Evolutionary conservation across 805 yeast genomes (phyloP).

Genomic region (Sungouiozyma ichnusensis): DNA sequence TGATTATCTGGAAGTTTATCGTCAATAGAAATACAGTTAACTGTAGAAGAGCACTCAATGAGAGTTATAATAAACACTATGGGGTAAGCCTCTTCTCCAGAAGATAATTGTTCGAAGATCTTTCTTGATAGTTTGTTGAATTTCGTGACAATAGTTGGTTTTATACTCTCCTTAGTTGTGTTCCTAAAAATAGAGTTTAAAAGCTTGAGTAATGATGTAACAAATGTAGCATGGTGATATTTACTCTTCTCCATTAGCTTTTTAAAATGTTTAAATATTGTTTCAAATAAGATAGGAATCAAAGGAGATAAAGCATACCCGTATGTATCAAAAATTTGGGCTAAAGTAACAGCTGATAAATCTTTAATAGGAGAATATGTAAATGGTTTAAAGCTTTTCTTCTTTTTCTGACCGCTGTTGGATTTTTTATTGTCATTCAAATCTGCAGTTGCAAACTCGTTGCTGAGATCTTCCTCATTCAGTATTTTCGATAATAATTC

Average conservation of each 20-base stretch:
- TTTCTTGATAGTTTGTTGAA: constrained; percentile 19
- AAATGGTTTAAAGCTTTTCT: constrained; percentile 14
- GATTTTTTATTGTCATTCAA: constrained; percentile 4
- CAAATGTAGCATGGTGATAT: constrained; percentile 23
- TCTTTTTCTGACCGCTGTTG: constrained; percentile 15
- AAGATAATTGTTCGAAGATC: constrained; percentile 13
- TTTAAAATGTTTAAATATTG: constrained; percentile 27
- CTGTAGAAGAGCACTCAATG: constrained; percentile 8
- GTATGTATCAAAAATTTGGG: constrained; percentile 26
- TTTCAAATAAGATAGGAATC: constrained; percentile 24
- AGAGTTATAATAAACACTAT: constrained; percentile 18
- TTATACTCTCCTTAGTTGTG: constrained; percentile 4
- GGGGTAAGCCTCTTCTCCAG: constrained; percentile 19
- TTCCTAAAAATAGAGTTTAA: constrained; percentile 17
- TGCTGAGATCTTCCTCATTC: constrained; percentile 20
- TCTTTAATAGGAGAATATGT: constrained; percentile 21
- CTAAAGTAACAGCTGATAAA: constrained; percentile 21
- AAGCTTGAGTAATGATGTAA: constrained; percentile 18
- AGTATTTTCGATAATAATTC: constrained; percentile 19
- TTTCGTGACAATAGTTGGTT: constrained; percentile 11
- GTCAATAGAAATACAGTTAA: neutral
- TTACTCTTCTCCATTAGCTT: constrained; percentile 26
- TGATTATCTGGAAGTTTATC: neutral
- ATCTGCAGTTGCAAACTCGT: constrained; percentile 2
- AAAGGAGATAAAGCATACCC: constrained; percentile 28